Evolutionary conservation across 108 stramenopile species (phyloP), one percentile per base, ranked within the genome.

Genomic region (Pseudonitzschia multistriata): DNA sequence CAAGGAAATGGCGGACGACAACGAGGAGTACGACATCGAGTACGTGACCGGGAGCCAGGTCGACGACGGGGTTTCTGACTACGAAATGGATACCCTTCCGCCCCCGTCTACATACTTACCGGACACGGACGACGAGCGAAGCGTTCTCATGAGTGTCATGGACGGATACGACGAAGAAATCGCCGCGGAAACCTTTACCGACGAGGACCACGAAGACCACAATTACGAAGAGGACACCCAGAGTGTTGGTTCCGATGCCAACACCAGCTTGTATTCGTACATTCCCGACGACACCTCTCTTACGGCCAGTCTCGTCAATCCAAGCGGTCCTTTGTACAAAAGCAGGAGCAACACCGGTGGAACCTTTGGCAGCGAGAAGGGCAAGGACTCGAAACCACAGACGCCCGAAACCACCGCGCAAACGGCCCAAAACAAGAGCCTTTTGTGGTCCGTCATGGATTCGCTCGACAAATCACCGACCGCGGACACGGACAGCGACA

Each of bases 371-470:
- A 56, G 10, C 25, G 31, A 62, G 33, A 62, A 36, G 45, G 49
- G 30, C 47, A 66, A 49, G 22, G 1, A 45, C 17, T 17, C 7
- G 15, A 45, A 17, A 45, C 17, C 42, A 17, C 6, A 45, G 7
- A 13, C 15, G 1, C 42, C 39, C 45, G 29, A 67, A 67, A 52
- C 50, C 11, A 29, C 66, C 19, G 21, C 35, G 13, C 27, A 57
- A 62, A 49, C 25, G 28, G 19, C 25, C 31, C 22, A 59, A 29
- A 66, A 67, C 47, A 74, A 60, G 73, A 57, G 73, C 7, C 7
- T 74, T 3, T 31, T 74, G 30, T 74, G 73, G 73, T 66, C 53
- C 21, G 73, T 74, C 45, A 49, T 67, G 73, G 66, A 74, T 29
- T 40, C 73, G 2, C 17, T 66, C 39, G 10, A 65, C 11, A 59